Percentiles rank a stretch among this genome's conserved stretches.
Conservation (phyloP, 192 early-diverging fungal genomes). For the Coemansia sp. region DNA sequence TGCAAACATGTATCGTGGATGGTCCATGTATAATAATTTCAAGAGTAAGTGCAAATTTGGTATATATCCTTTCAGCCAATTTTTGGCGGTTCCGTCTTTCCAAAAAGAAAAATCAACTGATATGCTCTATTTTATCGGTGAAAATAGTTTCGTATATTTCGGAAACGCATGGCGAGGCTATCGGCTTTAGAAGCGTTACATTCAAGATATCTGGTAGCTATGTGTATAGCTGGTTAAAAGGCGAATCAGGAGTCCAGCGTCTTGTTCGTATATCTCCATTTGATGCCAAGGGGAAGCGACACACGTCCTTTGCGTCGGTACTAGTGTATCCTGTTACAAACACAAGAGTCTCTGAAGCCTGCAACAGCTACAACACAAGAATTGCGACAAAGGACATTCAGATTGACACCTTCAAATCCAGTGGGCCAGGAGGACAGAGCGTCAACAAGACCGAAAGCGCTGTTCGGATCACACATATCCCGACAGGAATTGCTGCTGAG, state of each 20-base stretch:
- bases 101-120: too few relatives aligned
- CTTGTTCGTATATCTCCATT: slow-evolving; percentile 70
- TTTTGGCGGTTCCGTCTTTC: too few relatives aligned
- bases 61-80: too few relatives aligned
- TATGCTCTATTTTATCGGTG: not conserved
- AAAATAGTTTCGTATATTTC: slow-evolving; percentile 57
- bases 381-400: slow-evolving; percentile 56
- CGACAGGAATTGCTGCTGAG: slow-evolving; percentile 72
- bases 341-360: slow-evolving; percentile 15
- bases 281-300: slow-evolving; percentile 59
- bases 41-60: slow-evolving; percentile 35
- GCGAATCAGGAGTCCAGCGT: slow-evolving; percentile 70
- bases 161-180: slow-evolving; percentile 4
- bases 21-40: slow-evolving; percentile 60
- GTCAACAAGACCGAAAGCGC: slow-evolving; percentile 89
- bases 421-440: slow-evolving; percentile 68
- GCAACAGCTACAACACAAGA: slow-evolving; percentile 21
- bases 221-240: slow-evolving; percentile 64
- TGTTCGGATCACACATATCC: slow-evolving; percentile 82
- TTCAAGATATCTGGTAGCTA: slow-evolving; percentile 50
- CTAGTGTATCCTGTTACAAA: slow-evolving; percentile 15
- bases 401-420: slow-evolving; percentile 55
- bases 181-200: slow-evolving; percentile 8
- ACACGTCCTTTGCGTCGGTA: slow-evolving; percentile 60
- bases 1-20: slow-evolving; percentile 64